Evolutionary conservation across 2,329 filamentous ascomycete species (phyloP).

Genomic region (Colletotrichum lini): DNA sequence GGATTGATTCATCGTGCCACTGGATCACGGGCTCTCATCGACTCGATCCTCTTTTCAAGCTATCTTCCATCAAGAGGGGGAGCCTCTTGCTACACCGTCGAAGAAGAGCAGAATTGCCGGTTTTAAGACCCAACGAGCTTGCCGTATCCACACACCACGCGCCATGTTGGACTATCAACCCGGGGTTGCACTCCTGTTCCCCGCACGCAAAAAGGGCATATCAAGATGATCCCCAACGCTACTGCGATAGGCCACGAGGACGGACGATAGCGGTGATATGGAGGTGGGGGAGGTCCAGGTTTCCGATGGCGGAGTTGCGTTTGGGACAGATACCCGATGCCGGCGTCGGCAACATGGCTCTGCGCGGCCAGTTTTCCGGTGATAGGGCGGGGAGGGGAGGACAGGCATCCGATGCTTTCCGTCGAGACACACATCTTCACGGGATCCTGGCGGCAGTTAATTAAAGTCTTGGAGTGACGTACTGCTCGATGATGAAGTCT

Average conservation of each 20-base stretch:
- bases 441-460: too few relatives aligned
- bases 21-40: background rate
- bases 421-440: too few relatives aligned
- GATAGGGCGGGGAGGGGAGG: background rate
- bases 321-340: conserved; percentile 32
- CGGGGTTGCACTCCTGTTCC: conserved; percentile 27
- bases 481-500: background rate
- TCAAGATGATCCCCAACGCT: conserved; percentile 23
- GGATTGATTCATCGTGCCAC: conserved; percentile 10
- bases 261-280: conserved; percentile 32
- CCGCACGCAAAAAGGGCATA: conserved; percentile 27
- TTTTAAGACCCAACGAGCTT: conserved; percentile 11
- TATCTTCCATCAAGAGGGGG: background rate
- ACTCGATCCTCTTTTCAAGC: background rate
- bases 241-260: conserved; percentile 20
- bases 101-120: background rate
- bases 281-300: conserved; percentile 26
- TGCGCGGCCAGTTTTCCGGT: background rate
- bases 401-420: conserved; percentile 4
- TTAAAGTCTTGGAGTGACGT: background rate
- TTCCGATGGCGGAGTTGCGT: conserved; percentile 25
- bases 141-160: conserved; percentile 18
- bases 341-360: conserved; percentile 30
- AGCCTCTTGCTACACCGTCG: background rate
- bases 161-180: conserved; percentile 15